Evolutionary conservation across 2,329 filamentous ascomycete species (phyloP).

Genomic region (Orbilia brochopaga): DNA sequence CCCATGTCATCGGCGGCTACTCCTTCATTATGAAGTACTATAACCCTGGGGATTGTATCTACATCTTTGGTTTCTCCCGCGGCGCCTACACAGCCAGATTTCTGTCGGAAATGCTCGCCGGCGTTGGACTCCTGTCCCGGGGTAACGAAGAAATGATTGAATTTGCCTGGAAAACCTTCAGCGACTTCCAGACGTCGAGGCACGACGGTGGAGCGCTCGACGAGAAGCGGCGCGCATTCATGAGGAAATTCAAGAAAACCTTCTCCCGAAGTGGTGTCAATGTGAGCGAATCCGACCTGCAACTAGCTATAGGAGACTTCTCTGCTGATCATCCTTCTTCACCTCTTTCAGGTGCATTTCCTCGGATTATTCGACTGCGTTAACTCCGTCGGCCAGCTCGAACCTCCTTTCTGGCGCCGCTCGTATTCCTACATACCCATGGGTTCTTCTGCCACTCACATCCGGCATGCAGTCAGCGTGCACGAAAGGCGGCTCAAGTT

Average conservation of each 20-base stretch:
- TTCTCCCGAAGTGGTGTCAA: constrained; percentile 62
- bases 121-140: constrained; percentile 62
- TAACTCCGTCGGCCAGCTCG: constrained; percentile 60
- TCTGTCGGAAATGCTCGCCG: constrained; percentile 63
- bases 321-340: not conserved
- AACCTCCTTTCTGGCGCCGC: constrained; percentile 58
- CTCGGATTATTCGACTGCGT: constrained; percentile 66
- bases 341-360: constrained; percentile 60
- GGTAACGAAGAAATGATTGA: constrained; percentile 65
- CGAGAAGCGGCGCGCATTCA: constrained; percentile 53
- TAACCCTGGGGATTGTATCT: constrained; percentile 62
- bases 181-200: constrained; percentile 55
- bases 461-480: constrained; percentile 64
- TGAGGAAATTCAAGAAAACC: constrained; percentile 60
- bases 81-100: constrained; percentile 65
- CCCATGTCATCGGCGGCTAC: constrained; percentile 64
- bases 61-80: constrained; percentile 65
- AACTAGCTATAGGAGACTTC: not conserved
- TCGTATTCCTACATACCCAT: constrained; percentile 59
- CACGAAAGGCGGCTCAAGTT: constrained; percentile 66
- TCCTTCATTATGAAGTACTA: constrained; percentile 66
- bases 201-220: constrained; percentile 51
- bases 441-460: constrained; percentile 60
- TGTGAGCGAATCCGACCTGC: constrained; percentile 1
- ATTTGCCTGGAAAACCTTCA: constrained; percentile 60